These are phyloP conservation scores for Cairneyella variabilis DNA, from an alignment of 495 filamentous ascomycete species.

Conservation along the genomic window DNA sequence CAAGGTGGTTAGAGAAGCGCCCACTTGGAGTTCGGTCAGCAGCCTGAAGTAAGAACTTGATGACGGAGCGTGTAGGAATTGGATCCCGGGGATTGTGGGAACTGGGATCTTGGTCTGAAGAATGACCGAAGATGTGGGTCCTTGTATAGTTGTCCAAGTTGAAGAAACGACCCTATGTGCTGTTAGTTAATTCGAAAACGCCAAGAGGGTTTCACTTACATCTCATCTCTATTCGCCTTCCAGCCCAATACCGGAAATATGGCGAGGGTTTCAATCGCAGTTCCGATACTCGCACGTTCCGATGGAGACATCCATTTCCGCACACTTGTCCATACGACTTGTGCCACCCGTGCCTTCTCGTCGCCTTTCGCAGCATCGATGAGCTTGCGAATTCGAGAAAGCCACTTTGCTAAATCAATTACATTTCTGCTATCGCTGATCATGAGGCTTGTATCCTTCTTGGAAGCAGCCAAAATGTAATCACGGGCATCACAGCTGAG, in stretches of 20 bases:
- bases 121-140: slow-evolving; percentile 5
- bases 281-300: not conserved
- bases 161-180: not conserved
- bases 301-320: not conserved
- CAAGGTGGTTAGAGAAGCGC: not conserved
- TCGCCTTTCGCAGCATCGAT: slow-evolving; percentile 1
- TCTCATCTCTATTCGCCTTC: slow-evolving; percentile 4
- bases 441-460: not conserved
- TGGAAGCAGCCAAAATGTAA: not conserved
- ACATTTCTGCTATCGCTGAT: slow-evolving; percentile 7
- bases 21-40: slow-evolving; percentile 7
- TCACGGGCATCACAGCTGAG: not conserved
- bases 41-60: not conserved
- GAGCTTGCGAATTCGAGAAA: not conserved
- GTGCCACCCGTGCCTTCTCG: no score
- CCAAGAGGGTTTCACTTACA: slow-evolving; percentile 5
- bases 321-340: no score
- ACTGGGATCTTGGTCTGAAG: slow-evolving; percentile 5
- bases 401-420: slow-evolving; percentile 5
- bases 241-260: slow-evolving; percentile 22
- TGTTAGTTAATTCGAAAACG: not conserved
- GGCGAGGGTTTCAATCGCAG: slow-evolving; percentile 6
- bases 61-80: slow-evolving; percentile 10
- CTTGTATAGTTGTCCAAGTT: slow-evolving; percentile 11
- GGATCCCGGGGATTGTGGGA: slow-evolving; percentile 8